These are phyloP conservation scores for Coniophora puteana DNA, from an alignment of 1,284 basidiomycete species.

Conservation along the genomic window DNA sequence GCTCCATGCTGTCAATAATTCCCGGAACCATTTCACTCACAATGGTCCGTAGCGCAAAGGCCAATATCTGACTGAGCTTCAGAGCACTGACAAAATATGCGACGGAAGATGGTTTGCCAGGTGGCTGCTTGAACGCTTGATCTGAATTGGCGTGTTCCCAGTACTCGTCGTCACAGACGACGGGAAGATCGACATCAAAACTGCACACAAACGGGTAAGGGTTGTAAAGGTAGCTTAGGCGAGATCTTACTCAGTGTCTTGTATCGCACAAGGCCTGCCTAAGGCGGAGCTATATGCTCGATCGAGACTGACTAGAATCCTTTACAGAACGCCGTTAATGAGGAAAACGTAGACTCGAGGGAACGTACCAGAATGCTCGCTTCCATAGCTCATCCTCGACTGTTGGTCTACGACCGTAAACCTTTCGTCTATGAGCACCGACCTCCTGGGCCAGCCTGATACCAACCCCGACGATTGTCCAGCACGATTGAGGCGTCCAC, in stretches of 20 bases:
- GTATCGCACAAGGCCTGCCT: slow-evolving; percentile 78
- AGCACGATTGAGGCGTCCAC: slow-evolving; percentile 66
- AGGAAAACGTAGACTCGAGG: not conserved
- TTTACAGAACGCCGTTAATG: slow-evolving; percentile 22
- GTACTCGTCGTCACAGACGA: slow-evolving; percentile 75
- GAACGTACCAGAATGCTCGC: slow-evolving; percentile 73
- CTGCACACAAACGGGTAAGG: slow-evolving; percentile 27
- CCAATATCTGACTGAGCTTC: slow-evolving; percentile 65
- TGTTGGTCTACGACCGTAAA: slow-evolving; percentile 32
- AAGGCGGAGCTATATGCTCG: slow-evolving; percentile 64
- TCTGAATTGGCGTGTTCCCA: slow-evolving; percentile 59
- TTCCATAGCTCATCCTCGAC: slow-evolving; percentile 71
- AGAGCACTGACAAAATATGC: slow-evolving; percentile 55
- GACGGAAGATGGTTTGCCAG: slow-evolving; percentile 47
- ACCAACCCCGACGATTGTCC: slow-evolving; percentile 70
- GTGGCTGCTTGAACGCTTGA: slow-evolving; percentile 53
- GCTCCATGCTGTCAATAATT: not conserved
- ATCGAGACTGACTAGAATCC: slow-evolving; percentile 64
- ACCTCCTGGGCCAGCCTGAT: slow-evolving; percentile 67
- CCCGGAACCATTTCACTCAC: slow-evolving; percentile 45
- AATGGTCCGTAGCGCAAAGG: slow-evolving; percentile 61
- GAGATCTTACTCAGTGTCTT: slow-evolving; percentile 74
- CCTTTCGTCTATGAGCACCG: slow-evolving; percentile 58
- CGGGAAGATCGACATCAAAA: slow-evolving; percentile 71
- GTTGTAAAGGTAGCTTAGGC: not conserved